Conservation (phyloP, 73 alveolate species). For the Paramecium octaurelia region DNA sequence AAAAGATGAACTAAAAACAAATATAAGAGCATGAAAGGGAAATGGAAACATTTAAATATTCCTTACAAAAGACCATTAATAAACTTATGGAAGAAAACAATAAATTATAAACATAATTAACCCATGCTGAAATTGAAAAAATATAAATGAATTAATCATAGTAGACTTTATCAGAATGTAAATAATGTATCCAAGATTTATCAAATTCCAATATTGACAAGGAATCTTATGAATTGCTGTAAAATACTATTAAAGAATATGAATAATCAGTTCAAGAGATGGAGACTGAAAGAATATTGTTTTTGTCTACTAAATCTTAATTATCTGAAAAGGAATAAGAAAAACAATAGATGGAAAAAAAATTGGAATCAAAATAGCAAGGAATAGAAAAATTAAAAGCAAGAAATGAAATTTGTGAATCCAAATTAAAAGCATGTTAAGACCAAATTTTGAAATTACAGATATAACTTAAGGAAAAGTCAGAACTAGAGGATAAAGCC, state of each 20-base stretch:
- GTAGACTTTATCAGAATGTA: not conserved
- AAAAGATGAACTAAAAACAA: not conserved
- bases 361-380: not conserved
- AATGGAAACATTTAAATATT: not conserved
- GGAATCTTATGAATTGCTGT: not conserved
- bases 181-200: not conserved
- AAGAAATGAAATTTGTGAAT: not conserved
- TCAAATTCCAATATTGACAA: not conserved
- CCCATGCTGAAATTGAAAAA: not conserved
- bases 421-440: not conserved
- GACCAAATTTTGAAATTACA: not conserved
- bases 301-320: not conserved
- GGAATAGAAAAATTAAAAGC: not conserved
- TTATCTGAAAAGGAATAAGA: not conserved
- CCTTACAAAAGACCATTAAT: not conserved
- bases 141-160: not conserved
- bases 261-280: not conserved
- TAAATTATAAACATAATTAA: no score
- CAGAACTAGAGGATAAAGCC: not conserved
- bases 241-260: not conserved
- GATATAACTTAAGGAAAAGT: not conserved
- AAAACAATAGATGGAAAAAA: not conserved
- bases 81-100: not conserved
- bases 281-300: not conserved
- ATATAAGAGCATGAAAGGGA: not conserved